Percentiles rank a stretch among this genome's conserved stretches.
These are phyloP conservation scores for Botrytis cinerea DNA, from an alignment of 2,329 filamentous ascomycete genomes.

Conservation along the genomic window DNA sequence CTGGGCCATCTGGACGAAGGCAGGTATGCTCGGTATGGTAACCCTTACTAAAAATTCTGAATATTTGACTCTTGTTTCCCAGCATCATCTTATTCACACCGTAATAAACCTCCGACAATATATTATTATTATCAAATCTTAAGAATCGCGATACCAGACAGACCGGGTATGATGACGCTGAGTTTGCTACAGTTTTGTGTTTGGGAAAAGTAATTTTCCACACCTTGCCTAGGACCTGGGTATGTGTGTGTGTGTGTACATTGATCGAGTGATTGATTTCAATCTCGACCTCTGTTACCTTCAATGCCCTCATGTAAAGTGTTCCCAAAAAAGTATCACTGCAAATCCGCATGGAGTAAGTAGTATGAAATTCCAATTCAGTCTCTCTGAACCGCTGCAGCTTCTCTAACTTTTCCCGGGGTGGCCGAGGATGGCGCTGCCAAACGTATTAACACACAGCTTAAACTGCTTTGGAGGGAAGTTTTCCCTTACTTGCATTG, in stretches of 20 bases:
- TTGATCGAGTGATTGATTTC: not conserved
- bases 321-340: not conserved
- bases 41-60: constrained; percentile 3
- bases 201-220: not conserved
- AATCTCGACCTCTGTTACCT: not conserved
- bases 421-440: constrained; percentile 17
- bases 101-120: constrained; percentile 4
- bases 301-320: too few relatives aligned
- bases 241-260: not conserved
- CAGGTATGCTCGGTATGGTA: constrained; percentile 1
- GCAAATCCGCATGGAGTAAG: not conserved
- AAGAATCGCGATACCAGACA: not conserved
- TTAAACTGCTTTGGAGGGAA: not conserved
- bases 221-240: not conserved
- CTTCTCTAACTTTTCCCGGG: constrained; percentile 8
- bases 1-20: not conserved
- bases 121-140: not conserved
- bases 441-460: not conserved
- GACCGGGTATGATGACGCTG: not conserved
- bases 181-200: not conserved
- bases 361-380: not conserved
- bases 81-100: not conserved
- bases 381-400: not conserved
- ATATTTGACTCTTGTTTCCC: not conserved
- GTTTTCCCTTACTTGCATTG: constrained; percentile 2